phyloP scores from a whole-genome alignment of 768 basidiomycete species.

The Leccinellum rugosiceps region DNA sequence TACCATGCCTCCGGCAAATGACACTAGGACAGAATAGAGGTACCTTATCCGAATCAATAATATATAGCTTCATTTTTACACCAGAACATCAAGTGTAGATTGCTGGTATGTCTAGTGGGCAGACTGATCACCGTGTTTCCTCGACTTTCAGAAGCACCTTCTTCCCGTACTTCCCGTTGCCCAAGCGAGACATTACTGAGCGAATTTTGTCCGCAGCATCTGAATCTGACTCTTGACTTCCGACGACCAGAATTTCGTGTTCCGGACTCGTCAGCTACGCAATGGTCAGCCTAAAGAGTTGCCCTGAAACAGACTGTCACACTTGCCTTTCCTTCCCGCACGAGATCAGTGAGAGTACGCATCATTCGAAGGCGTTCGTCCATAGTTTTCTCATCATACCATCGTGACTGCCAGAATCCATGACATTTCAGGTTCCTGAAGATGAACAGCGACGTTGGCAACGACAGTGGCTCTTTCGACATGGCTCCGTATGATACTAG shows the following conservation, averaged over 20 bases:
- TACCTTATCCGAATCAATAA: not conserved
- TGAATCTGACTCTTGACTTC: slow-evolving; percentile 35
- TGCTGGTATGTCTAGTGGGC: not conserved
- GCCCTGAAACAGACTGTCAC: not conserved
- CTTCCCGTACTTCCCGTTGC: slow-evolving; percentile 42
- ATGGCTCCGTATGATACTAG: slow-evolving; percentile 89
- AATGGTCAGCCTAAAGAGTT: slow-evolving; percentile 1
- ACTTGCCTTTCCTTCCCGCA: slow-evolving; percentile 51
- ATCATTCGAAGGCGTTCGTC: slow-evolving; percentile 53
- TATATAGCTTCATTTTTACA: not conserved
- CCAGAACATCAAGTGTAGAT: not conserved
- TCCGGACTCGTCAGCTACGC: slow-evolving; percentile 62
- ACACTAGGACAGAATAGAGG: not conserved
- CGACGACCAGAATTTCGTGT: slow-evolving; percentile 64
- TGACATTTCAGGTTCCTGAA: slow-evolving; percentile 77
- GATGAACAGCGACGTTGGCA: slow-evolving; percentile 79
- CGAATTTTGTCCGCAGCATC: slow-evolving; percentile 34
- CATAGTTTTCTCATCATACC: slow-evolving; percentile 53
- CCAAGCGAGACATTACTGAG: slow-evolving; percentile 32
- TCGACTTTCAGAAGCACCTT: slow-evolving; percentile 46
- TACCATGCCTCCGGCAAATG: slow-evolving; percentile 39
- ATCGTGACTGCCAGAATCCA: slow-evolving; percentile 78
- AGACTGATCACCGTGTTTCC: slow-evolving; percentile 15
- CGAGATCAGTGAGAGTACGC: slow-evolving; percentile 47
- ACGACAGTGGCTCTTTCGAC: slow-evolving; percentile 75